These are phyloP conservation scores for Gossypium schwendimanii DNA, from an alignment of 441 rosid genomes.

Conservation along the genomic window DNA sequence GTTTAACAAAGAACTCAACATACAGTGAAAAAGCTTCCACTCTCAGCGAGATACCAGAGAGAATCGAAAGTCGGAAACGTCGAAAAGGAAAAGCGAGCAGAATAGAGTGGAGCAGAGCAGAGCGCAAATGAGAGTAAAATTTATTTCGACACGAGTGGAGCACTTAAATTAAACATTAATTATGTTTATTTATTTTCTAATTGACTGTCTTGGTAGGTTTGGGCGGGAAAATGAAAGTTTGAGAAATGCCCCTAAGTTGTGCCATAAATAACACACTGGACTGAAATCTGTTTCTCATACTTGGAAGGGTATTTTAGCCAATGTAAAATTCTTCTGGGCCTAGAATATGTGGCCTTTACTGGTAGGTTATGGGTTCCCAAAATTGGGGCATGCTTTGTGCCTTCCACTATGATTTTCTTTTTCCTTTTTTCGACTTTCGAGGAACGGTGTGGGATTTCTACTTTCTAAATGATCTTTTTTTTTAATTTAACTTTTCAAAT, in stretches of 20 bases:
- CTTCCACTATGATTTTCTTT: not conserved
- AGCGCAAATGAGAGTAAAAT: not conserved
- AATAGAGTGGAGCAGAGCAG: not conserved
- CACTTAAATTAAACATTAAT: not conserved
- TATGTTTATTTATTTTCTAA: not conserved
- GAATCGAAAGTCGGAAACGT: not conserved
- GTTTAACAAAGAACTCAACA: not conserved
- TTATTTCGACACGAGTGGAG: not conserved
- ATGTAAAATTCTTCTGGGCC: not conserved
- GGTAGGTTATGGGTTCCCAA: constrained; percentile 7
- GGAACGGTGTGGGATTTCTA: not conserved
- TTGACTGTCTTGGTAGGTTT: constrained; percentile 27
- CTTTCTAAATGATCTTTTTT: not conserved
- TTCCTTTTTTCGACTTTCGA: not conserved
- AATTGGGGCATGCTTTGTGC: not conserved
- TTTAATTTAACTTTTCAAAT: too few species aligned
- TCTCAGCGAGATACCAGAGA: not conserved
- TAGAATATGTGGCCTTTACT: not conserved
- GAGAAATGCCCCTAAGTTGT: constrained; percentile 20
- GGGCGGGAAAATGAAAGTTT: constrained; percentile 49
- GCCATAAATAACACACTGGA: constrained; percentile 9
- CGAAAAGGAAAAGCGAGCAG: not conserved
- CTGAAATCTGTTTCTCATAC: not conserved
- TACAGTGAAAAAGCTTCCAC: not conserved
- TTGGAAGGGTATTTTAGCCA: not conserved